Evolutionary conservation across 768 basidiomycete species (phyloP), one percentile per base, ranked within the genome.

Genomic region (Amanita subjunquillea): DNA sequence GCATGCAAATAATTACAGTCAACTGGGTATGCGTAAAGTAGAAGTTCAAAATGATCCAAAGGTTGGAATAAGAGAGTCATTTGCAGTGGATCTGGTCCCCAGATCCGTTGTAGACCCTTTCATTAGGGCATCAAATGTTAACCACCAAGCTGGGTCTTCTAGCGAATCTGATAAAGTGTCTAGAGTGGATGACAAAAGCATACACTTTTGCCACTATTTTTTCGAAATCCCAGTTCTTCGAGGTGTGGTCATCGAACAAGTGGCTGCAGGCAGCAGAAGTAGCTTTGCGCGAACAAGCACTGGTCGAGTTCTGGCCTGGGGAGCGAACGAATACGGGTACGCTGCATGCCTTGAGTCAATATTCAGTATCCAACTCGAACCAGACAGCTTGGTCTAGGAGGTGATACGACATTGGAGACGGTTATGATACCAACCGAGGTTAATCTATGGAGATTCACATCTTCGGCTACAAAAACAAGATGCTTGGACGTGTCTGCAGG

Each of bases 381-480:
- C 59, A 88, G 90, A 25, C 92, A 97, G 69, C 75, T 94, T 43
- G 92, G 91, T 39, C 68, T 91, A 23, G 90, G 88, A 13, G 69
- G 72, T 13, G 75, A 76, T 53, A 73, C 83, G 9, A 71, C 77
- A 3, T 62, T 88, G 40, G 78, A 85, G 53, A 76, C 77, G 1
- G 85, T 95, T 55, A 80, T 73, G n/a, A 75, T 86, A 4, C 92
- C 92, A 0, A 91, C 90, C 0, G 92, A 95, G 66, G 78, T 93
- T 17, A 72, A 85, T n/a, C 68, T 93, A 2, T 82, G 82, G 69
- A 77, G 78, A 47, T 70, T 72, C 47, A 72, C 74, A 47, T 70
- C 82, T 2, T 62, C 63, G 15, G 74, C 74, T 27, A 75, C 77
- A 20, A 67, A 61, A 23, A 80, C 81, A 41, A 79, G 66, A 59